phyloP scores from a whole-genome alignment of 208 protist species.

The Crithidia acanthocephali region DNA sequence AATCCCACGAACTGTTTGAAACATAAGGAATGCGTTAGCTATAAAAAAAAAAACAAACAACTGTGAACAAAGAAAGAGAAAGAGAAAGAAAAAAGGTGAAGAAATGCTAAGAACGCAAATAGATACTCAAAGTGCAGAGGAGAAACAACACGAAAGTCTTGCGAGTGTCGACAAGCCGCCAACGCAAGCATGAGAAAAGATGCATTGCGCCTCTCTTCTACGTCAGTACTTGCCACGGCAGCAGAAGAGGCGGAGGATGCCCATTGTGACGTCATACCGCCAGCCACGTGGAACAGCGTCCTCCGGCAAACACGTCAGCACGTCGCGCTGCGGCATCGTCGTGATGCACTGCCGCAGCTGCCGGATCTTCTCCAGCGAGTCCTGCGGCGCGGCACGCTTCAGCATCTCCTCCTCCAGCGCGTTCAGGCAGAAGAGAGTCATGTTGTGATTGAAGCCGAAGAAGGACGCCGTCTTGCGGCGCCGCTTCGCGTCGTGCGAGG shows the following conservation, averaged over 20 bases:
- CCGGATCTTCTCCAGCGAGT: slow-evolving; percentile 58
- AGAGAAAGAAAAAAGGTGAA: background rate
- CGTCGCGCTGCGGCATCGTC: slow-evolving; percentile 32
- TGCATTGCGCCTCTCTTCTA: background rate
- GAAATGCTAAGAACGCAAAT: slow-evolving; percentile 1
- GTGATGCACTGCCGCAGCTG: slow-evolving; percentile 68
- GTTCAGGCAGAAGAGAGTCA: slow-evolving; percentile 85
- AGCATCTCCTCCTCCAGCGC: slow-evolving; percentile 83
- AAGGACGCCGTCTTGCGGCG: slow-evolving; percentile 73
- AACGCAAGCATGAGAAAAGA: background rate
- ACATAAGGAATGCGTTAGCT: too few relatives aligned
- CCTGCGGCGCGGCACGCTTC: slow-evolving; percentile 46
- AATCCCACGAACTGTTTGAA: too few relatives aligned
- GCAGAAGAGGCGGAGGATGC: slow-evolving; percentile 73
- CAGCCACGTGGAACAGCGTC: slow-evolving; percentile 38
- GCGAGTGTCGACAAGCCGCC: background rate
- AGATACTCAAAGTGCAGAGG: background rate
- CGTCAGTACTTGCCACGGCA: slow-evolving; percentile 36
- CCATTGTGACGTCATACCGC: slow-evolving; percentile 68
- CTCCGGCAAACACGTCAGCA: slow-evolving; percentile 15
- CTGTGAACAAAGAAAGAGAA: background rate
- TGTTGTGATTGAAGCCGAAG: slow-evolving; percentile 85
- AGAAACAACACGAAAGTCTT: background rate
- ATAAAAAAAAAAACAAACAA: background rate
- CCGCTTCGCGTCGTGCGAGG: slow-evolving; percentile 78